A percentile compares a stretch with the other conserved stretches of the same genome.
Conservation (phyloP, 805 yeast genomes). For the Ogataea minuta region DNA sequence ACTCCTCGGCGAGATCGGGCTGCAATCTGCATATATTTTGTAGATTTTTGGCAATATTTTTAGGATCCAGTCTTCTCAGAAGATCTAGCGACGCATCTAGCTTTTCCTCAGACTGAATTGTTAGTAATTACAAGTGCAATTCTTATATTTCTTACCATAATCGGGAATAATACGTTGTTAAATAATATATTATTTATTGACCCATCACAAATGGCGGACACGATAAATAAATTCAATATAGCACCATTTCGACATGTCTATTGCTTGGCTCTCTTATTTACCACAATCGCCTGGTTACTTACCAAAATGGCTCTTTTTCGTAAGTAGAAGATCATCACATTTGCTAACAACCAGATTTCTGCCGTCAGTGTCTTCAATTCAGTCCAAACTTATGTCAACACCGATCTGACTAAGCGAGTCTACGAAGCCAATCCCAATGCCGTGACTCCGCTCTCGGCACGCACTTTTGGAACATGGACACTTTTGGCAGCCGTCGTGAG, state of each 20-base stretch:
- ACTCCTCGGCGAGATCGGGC: constrained; percentile 80
- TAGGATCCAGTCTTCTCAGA: constrained; percentile 72
- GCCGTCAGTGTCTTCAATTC: constrained; percentile 93
- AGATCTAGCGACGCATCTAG: constrained; percentile 79
- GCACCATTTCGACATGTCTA: not conserved
- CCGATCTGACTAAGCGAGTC: constrained; percentile 73
- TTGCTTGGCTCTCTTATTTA: constrained; percentile 28
- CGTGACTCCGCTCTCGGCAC: constrained; percentile 69
- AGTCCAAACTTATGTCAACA: constrained; percentile 73
- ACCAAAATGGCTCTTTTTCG: constrained; percentile 78
- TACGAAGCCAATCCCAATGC: constrained; percentile 63
- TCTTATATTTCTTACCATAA: constrained; percentile 8
- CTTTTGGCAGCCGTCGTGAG: constrained; percentile 80
- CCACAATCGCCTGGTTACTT: constrained; percentile 54
- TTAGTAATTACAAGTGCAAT: constrained; percentile 3
- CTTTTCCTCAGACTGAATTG: constrained; percentile 40
- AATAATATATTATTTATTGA: constrained; percentile 2
- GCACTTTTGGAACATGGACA: constrained; percentile 99
- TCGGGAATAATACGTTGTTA: constrained; percentile 6
- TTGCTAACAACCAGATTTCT: constrained; percentile 46
- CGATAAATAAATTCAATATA: not conserved
- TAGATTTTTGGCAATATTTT: constrained; percentile 45
- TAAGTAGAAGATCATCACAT: constrained; percentile 27
- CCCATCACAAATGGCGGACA: constrained; percentile 11
- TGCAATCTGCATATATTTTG: constrained; percentile 49